phyloP scores from a whole-genome alignment of 2,329 filamentous ascomycete genomes.

The Drechslerella dactyloides region DNA sequence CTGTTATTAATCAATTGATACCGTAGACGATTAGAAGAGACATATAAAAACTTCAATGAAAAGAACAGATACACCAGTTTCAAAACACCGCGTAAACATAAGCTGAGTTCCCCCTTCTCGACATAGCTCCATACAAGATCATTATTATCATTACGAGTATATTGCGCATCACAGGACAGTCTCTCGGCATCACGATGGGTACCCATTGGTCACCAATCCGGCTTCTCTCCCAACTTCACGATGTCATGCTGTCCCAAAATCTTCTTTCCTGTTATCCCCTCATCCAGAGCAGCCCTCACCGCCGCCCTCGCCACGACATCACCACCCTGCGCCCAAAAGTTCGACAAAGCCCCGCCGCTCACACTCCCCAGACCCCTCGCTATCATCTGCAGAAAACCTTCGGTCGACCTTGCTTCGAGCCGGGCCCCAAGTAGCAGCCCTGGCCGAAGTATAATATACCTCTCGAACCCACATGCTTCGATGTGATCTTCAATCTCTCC shows the following conservation, averaged over 20 bases:
- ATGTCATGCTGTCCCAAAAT: slow-evolving; percentile 68
- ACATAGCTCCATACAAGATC: no score
- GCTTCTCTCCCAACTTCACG: slow-evolving; percentile 68
- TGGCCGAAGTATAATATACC: slow-evolving; percentile 75
- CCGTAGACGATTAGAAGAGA: no score
- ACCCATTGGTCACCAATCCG: slow-evolving; percentile 14
- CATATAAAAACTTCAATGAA: no score
- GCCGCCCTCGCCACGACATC: slow-evolving; percentile 74
- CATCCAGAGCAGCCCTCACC: slow-evolving; percentile 67
- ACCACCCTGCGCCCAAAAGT: slow-evolving; percentile 75
- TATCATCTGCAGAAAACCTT: slow-evolving; percentile 65
- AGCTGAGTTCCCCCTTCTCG: no score
- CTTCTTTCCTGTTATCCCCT: slow-evolving; percentile 66
- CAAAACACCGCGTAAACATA: no score
- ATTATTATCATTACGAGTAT: no score
- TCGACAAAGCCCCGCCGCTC: slow-evolving; percentile 64
- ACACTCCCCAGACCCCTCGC: slow-evolving; percentile 66
- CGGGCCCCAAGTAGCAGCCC: slow-evolving; percentile 77
- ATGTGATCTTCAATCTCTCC: slow-evolving; percentile 82
- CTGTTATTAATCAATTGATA: no score
- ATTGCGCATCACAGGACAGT: neutral
- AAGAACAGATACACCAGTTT: no score
- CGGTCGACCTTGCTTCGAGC: slow-evolving; percentile 66
- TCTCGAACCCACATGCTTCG: slow-evolving; percentile 74
- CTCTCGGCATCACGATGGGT: neutral